phyloP scores from a whole-genome alignment of 352 stramenopile genomes.

The Pythium aphanidermatum region DNA sequence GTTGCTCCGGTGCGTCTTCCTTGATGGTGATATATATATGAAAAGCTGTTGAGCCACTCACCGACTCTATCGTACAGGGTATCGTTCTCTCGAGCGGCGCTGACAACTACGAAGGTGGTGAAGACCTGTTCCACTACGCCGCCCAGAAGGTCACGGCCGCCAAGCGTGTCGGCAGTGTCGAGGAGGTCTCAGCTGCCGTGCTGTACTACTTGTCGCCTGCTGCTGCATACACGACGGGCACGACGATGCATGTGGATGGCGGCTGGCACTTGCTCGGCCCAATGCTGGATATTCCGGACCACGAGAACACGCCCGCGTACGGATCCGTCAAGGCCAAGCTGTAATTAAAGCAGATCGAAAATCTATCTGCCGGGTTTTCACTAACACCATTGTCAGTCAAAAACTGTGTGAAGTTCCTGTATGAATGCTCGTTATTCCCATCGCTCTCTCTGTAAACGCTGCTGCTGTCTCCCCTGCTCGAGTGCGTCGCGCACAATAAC shows the following conservation, averaged over 20 bases:
- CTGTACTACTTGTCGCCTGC: slow-evolving; percentile 82
- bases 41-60: too few relatives aligned
- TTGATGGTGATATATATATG: too few relatives aligned
- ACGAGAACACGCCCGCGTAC: slow-evolving; percentile 65
- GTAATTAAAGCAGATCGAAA: too few relatives aligned
- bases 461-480: slow-evolving; percentile 61
- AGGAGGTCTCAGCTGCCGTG: slow-evolving; percentile 81
- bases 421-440: slow-evolving; percentile 3
- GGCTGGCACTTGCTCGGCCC: slow-evolving; percentile 42
- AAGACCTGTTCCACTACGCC: slow-evolving; percentile 78
- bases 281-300: slow-evolving; percentile 61
- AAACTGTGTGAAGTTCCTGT: background rate
- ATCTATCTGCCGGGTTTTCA: too few relatives aligned
- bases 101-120: slow-evolving; percentile 89
- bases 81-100: slow-evolving; percentile 74
- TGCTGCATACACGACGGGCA: slow-evolving; percentile 82
- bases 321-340: slow-evolving; percentile 39
- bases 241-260: slow-evolving; percentile 75
- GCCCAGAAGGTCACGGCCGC: slow-evolving; percentile 72
- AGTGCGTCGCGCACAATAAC: slow-evolving; percentile 66
- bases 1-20: slow-evolving; percentile 71
- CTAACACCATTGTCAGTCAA: too few relatives aligned
- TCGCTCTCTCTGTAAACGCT: slow-evolving; percentile 25
- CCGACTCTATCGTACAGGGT: slow-evolving; percentile 24
- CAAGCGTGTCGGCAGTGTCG: slow-evolving; percentile 85